Conservation (phyloP, 768 basidiomycete genomes). For the Trametes meyenii region DNA sequence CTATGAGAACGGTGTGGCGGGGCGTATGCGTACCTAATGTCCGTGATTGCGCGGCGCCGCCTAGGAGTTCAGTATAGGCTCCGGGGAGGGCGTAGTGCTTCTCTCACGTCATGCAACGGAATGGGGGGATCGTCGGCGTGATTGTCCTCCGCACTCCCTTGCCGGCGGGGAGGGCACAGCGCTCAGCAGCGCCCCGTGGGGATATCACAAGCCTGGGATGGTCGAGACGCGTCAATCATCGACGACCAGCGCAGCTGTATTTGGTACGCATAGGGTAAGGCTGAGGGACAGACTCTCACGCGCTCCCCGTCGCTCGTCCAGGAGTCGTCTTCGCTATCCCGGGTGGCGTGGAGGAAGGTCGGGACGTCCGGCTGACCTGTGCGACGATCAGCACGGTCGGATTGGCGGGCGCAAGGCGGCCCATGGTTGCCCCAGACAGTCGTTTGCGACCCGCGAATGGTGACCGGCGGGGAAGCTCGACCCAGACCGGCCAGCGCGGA, state of each 20-base stretch:
- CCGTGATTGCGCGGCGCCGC: background rate
- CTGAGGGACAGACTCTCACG: background rate
- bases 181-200: background rate
- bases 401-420: background rate
- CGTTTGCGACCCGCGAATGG: background rate
- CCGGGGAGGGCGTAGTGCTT: background rate
- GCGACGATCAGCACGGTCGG: constrained; percentile 5
- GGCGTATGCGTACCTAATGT: background rate
- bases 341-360: background rate
- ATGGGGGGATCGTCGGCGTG: constrained; percentile 13
- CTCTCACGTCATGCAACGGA: constrained; percentile 9
- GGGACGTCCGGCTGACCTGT: background rate
- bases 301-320: background rate
- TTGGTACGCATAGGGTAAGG: background rate
- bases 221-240: constrained; percentile 5
- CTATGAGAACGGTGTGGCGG: constrained; percentile 3
- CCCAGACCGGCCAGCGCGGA: background rate
- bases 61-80: constrained; percentile 4
- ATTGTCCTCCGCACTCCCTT: background rate
- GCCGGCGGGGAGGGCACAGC: background rate
- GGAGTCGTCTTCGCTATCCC: background rate
- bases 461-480: background rate
- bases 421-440: background rate
- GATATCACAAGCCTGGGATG: constrained; percentile 7
- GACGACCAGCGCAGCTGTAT: background rate